Base-by-base conservation (phyloP, 345 rosid genomes). In the Luvunga scandens region DNA sequence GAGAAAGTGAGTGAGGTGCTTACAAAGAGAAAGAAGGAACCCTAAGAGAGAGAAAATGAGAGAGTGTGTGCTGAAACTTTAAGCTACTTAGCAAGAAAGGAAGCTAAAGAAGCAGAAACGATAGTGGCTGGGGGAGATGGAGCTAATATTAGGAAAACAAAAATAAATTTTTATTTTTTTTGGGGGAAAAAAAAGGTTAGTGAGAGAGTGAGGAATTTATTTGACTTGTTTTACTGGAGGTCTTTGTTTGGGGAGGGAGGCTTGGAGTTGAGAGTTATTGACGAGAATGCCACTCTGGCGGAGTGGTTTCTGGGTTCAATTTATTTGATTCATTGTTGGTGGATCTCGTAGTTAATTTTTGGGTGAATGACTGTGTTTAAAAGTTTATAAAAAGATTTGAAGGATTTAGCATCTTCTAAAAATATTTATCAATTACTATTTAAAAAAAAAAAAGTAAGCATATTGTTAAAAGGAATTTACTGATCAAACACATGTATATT, bases 11-110 rank as follows among this genome's bases (percentile, higher is more conserved):
- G 9, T 33, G 63, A 33, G 71, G 30, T 25, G 60, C 67, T 33
- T 67, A 66, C 66, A 36, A 18, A 77, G 78, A 60, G 30, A 66
- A 18, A 25, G 31, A 16, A 2, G 39, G 27, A 81, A 61, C 77
- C 78, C 66, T 78, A 66, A 71, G 31, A 3, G 80, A 71, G 55
- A 77, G 79, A 50, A 33, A 39, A 27, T 56, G 55, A 36, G 69
- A 31, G 69, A 1, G 24, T 3, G 12, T 5, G 68, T 9, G 81
- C 72, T 73, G 69, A 78, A 79, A 62, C 73, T 83, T 86, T 78
- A 79, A 83, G 89, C 89, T 77, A 83, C 90, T 86, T 86, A 69
- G 85, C 78, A 85, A 87, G 86, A 33, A 83, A 86, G 86, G 76
- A 75, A 67, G 85, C 74, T 74, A 61, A 68, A 69, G 66, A 76